phyloP scores from a whole-genome alignment of 169 alveolate genomes.

The Plasmodium ovale region DNA sequence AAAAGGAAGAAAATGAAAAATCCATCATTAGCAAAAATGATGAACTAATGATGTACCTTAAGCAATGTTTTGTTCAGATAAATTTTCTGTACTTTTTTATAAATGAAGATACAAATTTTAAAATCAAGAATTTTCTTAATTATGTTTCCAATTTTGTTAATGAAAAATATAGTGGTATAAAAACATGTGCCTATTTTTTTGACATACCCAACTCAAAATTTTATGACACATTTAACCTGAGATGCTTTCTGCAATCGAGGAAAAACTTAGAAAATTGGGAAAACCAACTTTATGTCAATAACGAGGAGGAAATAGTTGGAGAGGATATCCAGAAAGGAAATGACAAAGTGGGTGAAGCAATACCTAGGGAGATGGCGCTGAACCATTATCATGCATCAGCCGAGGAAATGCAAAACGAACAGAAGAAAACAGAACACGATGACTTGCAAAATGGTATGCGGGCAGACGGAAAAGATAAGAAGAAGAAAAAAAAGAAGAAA shows the following conservation, averaged over 20 bases:
- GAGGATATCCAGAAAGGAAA: background rate
- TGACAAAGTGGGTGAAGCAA: background rate
- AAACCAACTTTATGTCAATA: conserved; percentile 3
- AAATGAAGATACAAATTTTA: conserved; percentile 48
- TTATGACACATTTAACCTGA: conserved; percentile 28
- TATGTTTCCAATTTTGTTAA: conserved; percentile 13
- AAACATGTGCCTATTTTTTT: conserved; percentile 68
- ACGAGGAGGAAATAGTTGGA: conserved; percentile 3
- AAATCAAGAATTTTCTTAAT: conserved; percentile 23
- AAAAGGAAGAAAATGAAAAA: background rate
- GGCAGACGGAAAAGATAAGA: conserved; percentile 28
- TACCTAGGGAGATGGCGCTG: background rate
- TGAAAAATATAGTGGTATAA: conserved; percentile 36
- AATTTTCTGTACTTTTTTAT: conserved; percentile 46
- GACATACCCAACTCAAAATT: conserved; percentile 19
- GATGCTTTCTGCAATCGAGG: conserved; percentile 15
- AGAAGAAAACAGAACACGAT: background rate
- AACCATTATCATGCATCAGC: no score
- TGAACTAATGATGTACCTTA: conserved; percentile 26
- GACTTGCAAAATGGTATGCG: background rate
- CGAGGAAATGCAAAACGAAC: background rate
- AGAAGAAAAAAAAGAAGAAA: conserved; percentile 15
- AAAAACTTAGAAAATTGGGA: conserved; percentile 49
- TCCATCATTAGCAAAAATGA: conserved; percentile 39
- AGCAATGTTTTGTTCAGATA: conserved; percentile 37